Base-by-base conservation (phyloP, 495 filamentous ascomycete genomes). In the Neurospora terricola region DNA sequence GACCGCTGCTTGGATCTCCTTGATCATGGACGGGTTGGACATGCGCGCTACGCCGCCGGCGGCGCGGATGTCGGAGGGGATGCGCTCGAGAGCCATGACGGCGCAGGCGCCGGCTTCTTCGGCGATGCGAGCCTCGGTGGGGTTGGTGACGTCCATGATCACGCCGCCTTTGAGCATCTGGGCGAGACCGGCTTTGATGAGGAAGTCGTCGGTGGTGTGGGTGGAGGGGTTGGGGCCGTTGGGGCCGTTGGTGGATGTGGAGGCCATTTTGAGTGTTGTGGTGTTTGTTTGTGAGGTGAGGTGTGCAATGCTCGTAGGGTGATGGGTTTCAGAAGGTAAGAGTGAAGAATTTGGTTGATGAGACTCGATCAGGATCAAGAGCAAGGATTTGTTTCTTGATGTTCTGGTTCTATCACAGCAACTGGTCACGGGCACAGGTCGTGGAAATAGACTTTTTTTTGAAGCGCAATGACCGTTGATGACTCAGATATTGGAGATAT, bases 101-200 rank as follows among this genome's bases (percentile, higher is more conserved):
- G 96, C 96, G 75, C 89, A 90, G 73, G 96, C 96, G 77, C 96
- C 96, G 74, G 96, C 94, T 81, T 98, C 94, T 82, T 99, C 96
- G 79, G 96, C 96, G 78, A 99, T 97, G 84, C 91, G 92, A 68
- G 96, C 94, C 88, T 99, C 94, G 76, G 92, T 90, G 21, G 94
- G 92, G 80, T 94, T 94, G 45, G 97, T 94, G 71, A 98, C 96
- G 81, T 99, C 96, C 96, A 99, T 99, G 81, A 99, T 99, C 43
- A 99, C 96, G 75, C 96, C 96, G 80, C 96, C 96, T 86, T 98
- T 97, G 80, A 99, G 83, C 96, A 99, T 99, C 80, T 95, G 91
- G 27, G 96, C 96, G 72, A 99, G 85, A 38, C 96, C 96, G 62
- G 92, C 92, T 88, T 99, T 99, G 88, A 97, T 87, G 82, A 93